These are phyloP conservation scores for Psidium guajava DNA, from an alignment of 345 rosid genomes.

Conservation along the genomic window DNA sequence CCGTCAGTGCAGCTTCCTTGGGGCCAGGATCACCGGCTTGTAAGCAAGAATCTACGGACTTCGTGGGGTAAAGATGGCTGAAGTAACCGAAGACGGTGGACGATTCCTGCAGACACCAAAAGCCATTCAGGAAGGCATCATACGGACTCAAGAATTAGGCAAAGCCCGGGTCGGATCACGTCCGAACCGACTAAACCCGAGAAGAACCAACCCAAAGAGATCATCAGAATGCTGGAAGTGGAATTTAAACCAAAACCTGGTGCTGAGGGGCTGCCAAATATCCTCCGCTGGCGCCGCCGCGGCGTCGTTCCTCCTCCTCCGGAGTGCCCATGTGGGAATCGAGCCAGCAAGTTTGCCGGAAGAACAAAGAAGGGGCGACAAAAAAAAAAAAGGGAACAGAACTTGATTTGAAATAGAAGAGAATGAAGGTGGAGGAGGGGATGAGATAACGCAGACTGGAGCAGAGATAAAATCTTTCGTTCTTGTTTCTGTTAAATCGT, in stretches of 20 bases:
- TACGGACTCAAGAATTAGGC: too few relatives aligned
- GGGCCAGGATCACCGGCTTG: not conserved
- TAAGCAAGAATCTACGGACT: not conserved
- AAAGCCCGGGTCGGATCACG: not conserved
- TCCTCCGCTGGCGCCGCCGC: not conserved
- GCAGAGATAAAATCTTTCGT: not conserved
- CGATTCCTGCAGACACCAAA: not conserved
- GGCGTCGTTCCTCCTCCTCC: not conserved
- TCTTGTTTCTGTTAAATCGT: not conserved
- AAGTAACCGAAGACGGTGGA: not conserved
- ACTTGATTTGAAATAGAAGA: not conserved
- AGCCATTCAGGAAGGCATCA: not conserved
- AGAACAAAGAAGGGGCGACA: not conserved
- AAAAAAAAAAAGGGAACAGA: not conserved
- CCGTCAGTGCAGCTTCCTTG: too few relatives aligned
- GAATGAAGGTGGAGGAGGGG: not conserved
- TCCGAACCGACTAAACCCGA: not conserved
- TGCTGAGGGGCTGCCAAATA: not conserved
- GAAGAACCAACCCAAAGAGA: not conserved
- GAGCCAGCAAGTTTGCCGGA: not conserved
- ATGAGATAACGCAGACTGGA: not conserved
- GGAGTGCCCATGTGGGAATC: not conserved
- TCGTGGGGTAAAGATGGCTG: not conserved
- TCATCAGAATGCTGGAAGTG: not conserved
- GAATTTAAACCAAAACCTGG: not conserved